Conservation (phyloP, 495 filamentous ascomycete species). For the Neurospora sp. region DNA sequence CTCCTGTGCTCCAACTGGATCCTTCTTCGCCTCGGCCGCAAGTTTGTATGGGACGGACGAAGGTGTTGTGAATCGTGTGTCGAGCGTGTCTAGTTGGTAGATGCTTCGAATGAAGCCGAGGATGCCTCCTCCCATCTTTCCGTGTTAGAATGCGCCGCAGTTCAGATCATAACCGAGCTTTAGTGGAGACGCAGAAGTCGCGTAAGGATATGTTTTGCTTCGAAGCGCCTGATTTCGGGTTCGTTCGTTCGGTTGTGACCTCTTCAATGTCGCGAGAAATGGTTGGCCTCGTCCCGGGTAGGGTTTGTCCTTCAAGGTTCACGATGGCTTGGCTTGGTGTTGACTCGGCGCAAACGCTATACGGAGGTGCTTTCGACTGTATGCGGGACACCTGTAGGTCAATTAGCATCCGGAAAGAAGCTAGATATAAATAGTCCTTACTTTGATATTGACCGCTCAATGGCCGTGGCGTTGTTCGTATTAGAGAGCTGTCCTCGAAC, state of each 20-base stretch:
- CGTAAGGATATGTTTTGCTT: neutral
- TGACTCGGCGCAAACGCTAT: neutral
- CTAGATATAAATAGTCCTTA: neutral
- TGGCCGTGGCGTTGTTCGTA: neutral
- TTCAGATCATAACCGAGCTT: neutral
- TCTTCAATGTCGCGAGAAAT: neutral
- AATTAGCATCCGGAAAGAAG: neutral
- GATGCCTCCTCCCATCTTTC: conserved; percentile 11
- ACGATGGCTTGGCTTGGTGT: neutral
- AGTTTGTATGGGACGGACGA: conserved; percentile 53
- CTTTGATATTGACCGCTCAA: neutral
- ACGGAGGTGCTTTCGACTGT: neutral
- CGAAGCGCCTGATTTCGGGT: neutral
- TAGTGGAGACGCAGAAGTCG: neutral
- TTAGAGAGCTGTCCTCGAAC: neutral
- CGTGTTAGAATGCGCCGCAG: neutral
- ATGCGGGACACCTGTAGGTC: neutral
- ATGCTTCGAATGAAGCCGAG: conserved; percentile 44
- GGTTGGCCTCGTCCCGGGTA: neutral
- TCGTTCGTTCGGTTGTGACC: neutral
- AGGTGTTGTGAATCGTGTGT: conserved; percentile 77
- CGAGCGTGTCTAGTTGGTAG: conserved; percentile 83
- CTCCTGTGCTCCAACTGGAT: conserved; percentile 20
- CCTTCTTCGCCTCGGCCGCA: conserved; percentile 30
- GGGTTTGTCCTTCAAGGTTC: neutral